phyloP scores from a whole-genome alignment of 192 early-diverging fungal genomes.

The Coemansia sp. region DNA sequence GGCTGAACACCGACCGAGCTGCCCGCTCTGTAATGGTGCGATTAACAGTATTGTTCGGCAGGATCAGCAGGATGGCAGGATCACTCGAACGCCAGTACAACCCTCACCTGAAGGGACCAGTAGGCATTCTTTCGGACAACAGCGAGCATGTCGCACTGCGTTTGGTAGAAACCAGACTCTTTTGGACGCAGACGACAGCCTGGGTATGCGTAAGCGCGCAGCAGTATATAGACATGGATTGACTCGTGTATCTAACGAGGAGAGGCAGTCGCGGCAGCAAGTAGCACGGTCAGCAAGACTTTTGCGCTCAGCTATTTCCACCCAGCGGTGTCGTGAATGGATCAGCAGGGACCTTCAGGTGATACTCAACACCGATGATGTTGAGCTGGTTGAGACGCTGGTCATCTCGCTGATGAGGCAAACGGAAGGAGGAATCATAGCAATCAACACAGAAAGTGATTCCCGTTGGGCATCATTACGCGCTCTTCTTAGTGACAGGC shows the following conservation, averaged over 20 bases:
- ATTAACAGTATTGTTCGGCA: conserved; percentile 22
- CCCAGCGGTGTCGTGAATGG: conserved; percentile 23
- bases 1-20: conserved; percentile 32
- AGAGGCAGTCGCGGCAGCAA: background rate
- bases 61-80: conserved; percentile 1
- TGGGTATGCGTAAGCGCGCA: conserved; percentile 36
- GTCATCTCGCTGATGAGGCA: conserved; percentile 16
- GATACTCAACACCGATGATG: conserved; percentile 10
- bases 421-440: background rate
- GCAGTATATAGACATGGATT: conserved; percentile 26
- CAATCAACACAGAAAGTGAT: background rate
- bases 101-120: background rate
- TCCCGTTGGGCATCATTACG: background rate
- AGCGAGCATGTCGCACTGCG: background rate
- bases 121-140: background rate
- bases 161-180: conserved; percentile 19
- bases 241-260: conserved; percentile 2
- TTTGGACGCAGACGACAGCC: background rate
- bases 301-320: conserved; percentile 7
- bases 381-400: conserved; percentile 18
- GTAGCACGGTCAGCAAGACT: conserved; percentile 3
- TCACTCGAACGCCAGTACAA: background rate
- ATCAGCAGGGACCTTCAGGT: conserved; percentile 34
- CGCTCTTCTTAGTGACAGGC: conserved; percentile 9
- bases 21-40: conserved; percentile 52